These are phyloP conservation scores for Sporisorium exsertum DNA, from an alignment of 1,284 basidiomycete genomes.

Conservation along the genomic window DNA sequence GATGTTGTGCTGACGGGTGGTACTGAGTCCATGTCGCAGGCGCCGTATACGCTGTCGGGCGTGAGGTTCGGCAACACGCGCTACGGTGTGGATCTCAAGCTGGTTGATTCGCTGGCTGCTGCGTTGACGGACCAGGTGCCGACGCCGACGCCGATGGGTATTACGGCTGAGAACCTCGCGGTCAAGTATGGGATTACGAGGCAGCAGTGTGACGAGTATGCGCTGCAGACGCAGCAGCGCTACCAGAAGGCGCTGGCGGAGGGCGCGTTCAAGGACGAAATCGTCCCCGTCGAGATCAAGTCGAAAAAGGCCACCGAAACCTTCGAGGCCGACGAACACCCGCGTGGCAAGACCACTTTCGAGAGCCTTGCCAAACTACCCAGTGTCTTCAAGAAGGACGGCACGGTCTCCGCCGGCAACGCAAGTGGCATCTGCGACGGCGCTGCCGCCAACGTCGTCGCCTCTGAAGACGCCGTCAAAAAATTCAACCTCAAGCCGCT, in stretches of 20 bases:
- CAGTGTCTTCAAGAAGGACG: slow-evolving; percentile 87
- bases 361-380: slow-evolving; percentile 89
- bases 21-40: slow-evolving; percentile 97
- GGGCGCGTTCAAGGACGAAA: slow-evolving; percentile 71
- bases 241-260: slow-evolving; percentile 71
- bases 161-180: slow-evolving; percentile 89
- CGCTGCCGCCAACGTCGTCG: slow-evolving; percentile 93
- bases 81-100: slow-evolving; percentile 73
- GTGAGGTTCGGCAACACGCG: slow-evolving; percentile 66
- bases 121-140: slow-evolving; percentile 73
- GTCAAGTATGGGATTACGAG: slow-evolving; percentile 85
- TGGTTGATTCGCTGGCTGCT: slow-evolving; percentile 74
- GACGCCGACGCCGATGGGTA: slow-evolving; percentile 72
- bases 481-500: slow-evolving; percentile 86
- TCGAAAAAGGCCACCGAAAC: slow-evolving; percentile 63
- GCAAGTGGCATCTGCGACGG: slow-evolving; percentile 96
- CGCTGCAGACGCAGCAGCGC: slow-evolving; percentile 69
- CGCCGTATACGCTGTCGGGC: slow-evolving; percentile 74
- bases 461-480: slow-evolving; percentile 88
- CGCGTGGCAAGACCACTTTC: slow-evolving; percentile 83
- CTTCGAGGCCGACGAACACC: slow-evolving; percentile 72
- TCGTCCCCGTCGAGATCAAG: slow-evolving; percentile 69
- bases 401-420: slow-evolving; percentile 94
- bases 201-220: slow-evolving; percentile 80
- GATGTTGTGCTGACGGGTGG: slow-evolving; percentile 91